Evolutionary conservation across 2,329 filamentous ascomycete genomes (phyloP).

Genomic region (Nannizziopsis barbatae): DNA sequence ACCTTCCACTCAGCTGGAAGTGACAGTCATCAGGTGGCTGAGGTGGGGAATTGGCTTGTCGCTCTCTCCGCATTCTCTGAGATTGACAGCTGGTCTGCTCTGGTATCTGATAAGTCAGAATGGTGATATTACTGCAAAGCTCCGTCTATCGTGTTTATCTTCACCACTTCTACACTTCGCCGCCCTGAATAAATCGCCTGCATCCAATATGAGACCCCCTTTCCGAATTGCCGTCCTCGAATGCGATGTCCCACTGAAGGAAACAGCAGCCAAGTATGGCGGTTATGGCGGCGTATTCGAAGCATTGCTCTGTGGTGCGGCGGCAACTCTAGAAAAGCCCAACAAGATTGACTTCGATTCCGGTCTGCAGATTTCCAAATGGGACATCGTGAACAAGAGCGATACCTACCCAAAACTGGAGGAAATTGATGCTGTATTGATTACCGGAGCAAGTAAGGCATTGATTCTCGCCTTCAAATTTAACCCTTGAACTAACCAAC

Average conservation of each 20-base stretch:
- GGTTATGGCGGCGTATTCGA: slow-evolving; percentile 63
- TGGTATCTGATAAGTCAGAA: too few species aligned
- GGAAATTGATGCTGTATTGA: slow-evolving; percentile 67
- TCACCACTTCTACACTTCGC: neutral
- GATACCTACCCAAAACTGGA: slow-evolving; percentile 60
- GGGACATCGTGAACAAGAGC: slow-evolving; percentile 57
- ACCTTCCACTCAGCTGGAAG: too few species aligned
- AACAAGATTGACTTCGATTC: slow-evolving; percentile 26
- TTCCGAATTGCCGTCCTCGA: slow-evolving; percentile 79
- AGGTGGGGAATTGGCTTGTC: too few species aligned
- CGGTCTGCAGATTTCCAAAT: slow-evolving; percentile 50
- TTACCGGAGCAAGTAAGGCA: slow-evolving; percentile 57
- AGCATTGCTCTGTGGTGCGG: slow-evolving; percentile 46
- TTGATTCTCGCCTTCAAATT: neutral
- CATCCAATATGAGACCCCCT: slow-evolving; percentile 30
- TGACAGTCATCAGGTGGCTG: too few species aligned
- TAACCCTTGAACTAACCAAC: neutral
- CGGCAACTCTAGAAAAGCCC: slow-evolving; percentile 34
- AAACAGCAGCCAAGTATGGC: slow-evolving; percentile 53
- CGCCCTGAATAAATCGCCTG: neutral
- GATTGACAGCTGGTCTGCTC: too few species aligned
- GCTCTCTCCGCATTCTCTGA: too few species aligned
- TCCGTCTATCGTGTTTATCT: too few species aligned
- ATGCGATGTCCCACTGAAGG: slow-evolving; percentile 64
- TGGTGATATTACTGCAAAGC: too few species aligned